Percentiles rank a stretch among this genome's conserved stretches.
Conservation (phyloP, 352 stramenopile species). For the Pythium dissotocum region DNA sequence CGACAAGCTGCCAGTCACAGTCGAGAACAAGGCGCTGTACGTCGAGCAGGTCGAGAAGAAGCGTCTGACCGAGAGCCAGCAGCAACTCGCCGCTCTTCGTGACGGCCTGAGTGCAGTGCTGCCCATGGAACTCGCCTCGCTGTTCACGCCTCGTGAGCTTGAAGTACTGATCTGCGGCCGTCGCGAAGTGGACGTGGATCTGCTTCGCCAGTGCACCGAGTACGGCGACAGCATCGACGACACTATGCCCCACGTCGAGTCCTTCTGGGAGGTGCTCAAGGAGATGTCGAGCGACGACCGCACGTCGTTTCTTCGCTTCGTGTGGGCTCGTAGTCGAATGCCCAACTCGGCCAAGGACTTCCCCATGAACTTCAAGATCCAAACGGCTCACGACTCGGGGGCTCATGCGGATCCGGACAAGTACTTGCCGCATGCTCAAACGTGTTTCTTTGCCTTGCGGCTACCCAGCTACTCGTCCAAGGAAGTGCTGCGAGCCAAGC, state of each 20-base stretch:
- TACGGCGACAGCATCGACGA: constrained; percentile 95
- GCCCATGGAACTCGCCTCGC: constrained; percentile 93
- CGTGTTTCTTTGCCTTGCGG: constrained; percentile 98
- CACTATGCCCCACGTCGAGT: constrained; percentile 87
- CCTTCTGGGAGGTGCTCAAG: constrained; percentile 96
- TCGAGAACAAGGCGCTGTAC: constrained; percentile 60
- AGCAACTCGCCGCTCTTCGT: constrained; percentile 75
- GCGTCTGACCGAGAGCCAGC: constrained; percentile 75
- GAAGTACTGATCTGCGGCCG: constrained; percentile 96
- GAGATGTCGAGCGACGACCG: constrained; percentile 96
- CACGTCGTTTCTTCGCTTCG: constrained; percentile 97
- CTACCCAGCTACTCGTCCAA: constrained; percentile 95
- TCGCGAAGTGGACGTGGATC: constrained; percentile 95
- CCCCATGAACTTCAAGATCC: constrained; percentile 94
- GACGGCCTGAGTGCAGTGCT: constrained; percentile 93
- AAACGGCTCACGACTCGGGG: constrained; percentile 82
- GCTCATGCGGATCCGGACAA: constrained; percentile 74
- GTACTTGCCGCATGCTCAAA: constrained; percentile 98
- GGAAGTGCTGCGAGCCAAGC: constrained; percentile 79
- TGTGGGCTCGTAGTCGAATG: constrained; percentile 96
- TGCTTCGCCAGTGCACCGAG: constrained; percentile 95
- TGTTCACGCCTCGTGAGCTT: constrained; percentile 96
- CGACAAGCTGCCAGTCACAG: constrained; percentile 67
- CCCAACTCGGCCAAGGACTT: constrained; percentile 97
- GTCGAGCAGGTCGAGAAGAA: constrained; percentile 69